phyloP scores from a whole-genome alignment of 495 filamentous ascomycete genomes.

The Endocarpon pusillum region DNA sequence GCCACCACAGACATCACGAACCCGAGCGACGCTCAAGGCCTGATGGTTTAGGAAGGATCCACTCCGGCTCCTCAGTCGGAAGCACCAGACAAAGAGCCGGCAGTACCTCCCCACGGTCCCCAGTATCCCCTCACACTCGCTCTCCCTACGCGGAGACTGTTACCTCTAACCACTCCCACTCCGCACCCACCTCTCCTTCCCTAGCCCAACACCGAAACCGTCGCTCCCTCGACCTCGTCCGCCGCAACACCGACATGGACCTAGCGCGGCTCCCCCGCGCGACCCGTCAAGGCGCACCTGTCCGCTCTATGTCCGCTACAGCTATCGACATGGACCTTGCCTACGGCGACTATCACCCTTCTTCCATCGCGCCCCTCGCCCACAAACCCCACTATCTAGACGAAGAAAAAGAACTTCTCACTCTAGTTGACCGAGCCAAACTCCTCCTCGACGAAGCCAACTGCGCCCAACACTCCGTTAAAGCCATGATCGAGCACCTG shows the following conservation, averaged over 20 bases:
- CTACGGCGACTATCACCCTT: conserved; percentile 44
- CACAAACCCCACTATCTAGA: conserved; percentile 18
- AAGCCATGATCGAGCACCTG: conserved; percentile 65
- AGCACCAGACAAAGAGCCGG: no score
- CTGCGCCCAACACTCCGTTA: conserved; percentile 72
- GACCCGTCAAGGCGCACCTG: conserved; percentile 12
- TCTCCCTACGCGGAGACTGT: conserved; percentile 14
- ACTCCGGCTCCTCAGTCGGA: not conserved
- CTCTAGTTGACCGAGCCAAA: conserved; percentile 51
- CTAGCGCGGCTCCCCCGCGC: conserved; percentile 14
- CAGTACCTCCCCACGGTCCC: conserved; percentile 4
- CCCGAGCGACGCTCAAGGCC: no score
- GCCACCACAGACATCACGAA: conserved; percentile 2
- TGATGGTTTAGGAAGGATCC: no score
- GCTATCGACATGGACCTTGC: conserved; percentile 77
- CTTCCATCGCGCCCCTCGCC: conserved; percentile 20
- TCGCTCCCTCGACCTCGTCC: conserved; percentile 18
- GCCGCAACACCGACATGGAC: conserved; percentile 31
- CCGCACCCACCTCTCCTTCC: not conserved
- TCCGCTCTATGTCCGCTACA: conserved; percentile 31
- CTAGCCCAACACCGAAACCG: no score
- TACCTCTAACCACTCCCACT: conserved; percentile 5
- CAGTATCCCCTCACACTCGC: conserved; percentile 6
- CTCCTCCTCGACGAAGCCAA: conserved; percentile 65
- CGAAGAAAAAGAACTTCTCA: conserved; percentile 43